Percentiles rank a stretch among this genome's conserved stretches.
These are phyloP conservation scores for Magnolia sinica DNA, from an alignment of 164 flowering plant species.

Conservation along the genomic window DNA sequence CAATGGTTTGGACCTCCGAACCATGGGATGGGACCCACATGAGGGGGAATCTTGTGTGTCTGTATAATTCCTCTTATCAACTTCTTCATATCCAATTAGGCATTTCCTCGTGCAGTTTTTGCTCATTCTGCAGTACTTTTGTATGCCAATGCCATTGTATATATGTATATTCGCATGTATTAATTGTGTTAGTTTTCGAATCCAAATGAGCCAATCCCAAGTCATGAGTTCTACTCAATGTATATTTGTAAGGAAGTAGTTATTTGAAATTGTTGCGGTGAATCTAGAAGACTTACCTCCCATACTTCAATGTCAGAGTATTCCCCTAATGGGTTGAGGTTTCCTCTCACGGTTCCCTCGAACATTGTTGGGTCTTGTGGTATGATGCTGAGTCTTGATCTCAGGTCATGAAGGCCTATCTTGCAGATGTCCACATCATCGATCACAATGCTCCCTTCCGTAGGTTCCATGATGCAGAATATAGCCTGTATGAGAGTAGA, in stretches of 20 bases:
- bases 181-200: neutral
- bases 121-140: no score
- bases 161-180: no score
- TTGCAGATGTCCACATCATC: slow-evolving; percentile 69
- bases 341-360: slow-evolving; percentile 86
- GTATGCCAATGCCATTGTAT: no score
- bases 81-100: no score
- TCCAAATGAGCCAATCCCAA: neutral
- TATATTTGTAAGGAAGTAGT: neutral
- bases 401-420: slow-evolving; percentile 88
- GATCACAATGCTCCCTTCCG: slow-evolving; percentile 70
- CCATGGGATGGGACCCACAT: no score
- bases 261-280: neutral
- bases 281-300: slow-evolving; percentile 50
- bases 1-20: no score
- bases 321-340: slow-evolving; percentile 78
- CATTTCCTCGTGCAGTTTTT: no score
- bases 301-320: slow-evolving; percentile 64
- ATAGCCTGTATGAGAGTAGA: slow-evolving; percentile 50
- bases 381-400: slow-evolving; percentile 83
- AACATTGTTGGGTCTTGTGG: slow-evolving; percentile 94
- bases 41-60: no score
- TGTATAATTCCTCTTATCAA: no score
- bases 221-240: neutral
- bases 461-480: slow-evolving; percentile 79